A percentile compares a stretch with the other conserved stretches of the same genome.
Conservation (phyloP, 2,329 filamentous ascomycete species). For the Talaromyces sp. region DNA sequence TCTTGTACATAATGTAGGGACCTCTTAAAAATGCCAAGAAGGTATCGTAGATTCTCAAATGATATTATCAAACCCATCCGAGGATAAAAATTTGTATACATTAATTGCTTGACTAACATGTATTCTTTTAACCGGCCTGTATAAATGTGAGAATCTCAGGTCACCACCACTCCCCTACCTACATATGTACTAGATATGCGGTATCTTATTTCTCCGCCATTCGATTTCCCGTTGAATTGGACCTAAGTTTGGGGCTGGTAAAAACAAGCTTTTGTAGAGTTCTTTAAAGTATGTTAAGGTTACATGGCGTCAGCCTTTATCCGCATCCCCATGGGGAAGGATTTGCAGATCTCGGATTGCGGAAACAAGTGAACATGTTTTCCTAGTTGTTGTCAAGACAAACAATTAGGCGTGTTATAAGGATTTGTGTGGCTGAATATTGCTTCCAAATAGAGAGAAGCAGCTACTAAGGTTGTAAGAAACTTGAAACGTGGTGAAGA, state of each 20-base stretch:
- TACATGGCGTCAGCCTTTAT: background rate
- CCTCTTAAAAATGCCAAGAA: no score
- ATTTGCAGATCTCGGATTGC: background rate
- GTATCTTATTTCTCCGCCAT: background rate
- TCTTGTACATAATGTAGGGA: no score
- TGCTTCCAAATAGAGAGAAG: background rate
- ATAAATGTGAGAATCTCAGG: background rate
- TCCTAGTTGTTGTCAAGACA: background rate
- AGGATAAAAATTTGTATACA: no score
- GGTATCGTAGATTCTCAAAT: no score
- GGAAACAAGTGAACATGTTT: background rate
- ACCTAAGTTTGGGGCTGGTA: background rate
- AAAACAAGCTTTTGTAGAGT: background rate
- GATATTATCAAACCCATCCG: no score
- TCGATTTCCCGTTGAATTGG: background rate
- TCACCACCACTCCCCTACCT: background rate
- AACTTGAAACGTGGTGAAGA: background rate
- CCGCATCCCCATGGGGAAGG: background rate
- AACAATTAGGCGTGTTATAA: background rate
- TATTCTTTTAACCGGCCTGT: background rate
- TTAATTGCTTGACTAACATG: no score
- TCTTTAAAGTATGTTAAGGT: background rate
- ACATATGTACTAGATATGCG: background rate
- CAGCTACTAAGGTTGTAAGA: background rate
- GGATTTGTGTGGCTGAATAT: background rate